Evolutionary conservation across 148 eudicot genomes (phyloP).

Genomic region (Euryodendron excelsum): DNA sequence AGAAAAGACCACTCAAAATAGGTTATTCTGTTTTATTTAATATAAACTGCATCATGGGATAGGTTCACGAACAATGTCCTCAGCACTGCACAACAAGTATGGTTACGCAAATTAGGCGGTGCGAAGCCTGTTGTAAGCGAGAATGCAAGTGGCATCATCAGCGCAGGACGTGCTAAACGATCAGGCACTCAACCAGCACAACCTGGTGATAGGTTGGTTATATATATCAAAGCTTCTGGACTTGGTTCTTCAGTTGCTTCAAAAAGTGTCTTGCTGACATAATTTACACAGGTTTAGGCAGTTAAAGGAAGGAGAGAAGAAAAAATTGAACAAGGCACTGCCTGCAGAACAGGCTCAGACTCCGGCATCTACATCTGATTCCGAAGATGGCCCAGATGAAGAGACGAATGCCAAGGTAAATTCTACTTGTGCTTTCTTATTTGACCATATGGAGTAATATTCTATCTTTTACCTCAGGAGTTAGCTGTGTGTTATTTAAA

Average conservation of each 20-base stretch:
- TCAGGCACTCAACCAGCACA: slow-evolving; percentile 48
- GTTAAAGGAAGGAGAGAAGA: slow-evolving; percentile 60
- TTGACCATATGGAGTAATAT: background rate
- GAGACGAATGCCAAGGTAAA: slow-evolving; percentile 59
- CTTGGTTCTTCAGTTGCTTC: slow-evolving; percentile 5
- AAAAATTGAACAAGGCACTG: slow-evolving; percentile 47
- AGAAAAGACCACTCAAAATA: background rate
- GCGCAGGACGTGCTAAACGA: slow-evolving; percentile 91
- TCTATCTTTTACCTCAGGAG: background rate
- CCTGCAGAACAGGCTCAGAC: slow-evolving; percentile 45
- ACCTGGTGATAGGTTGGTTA: slow-evolving; percentile 73
- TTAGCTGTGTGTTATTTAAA: background rate
- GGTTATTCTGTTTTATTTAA: background rate
- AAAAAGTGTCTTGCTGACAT: slow-evolving; percentile 16
- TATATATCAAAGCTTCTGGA: slow-evolving; percentile 1
- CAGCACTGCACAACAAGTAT: slow-evolving; percentile 97
- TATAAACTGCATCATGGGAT: slow-evolving; percentile 4
- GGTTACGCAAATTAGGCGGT: slow-evolving; percentile 87
- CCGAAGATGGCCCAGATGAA: slow-evolving; percentile 49
- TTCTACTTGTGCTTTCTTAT: slow-evolving; percentile 10
- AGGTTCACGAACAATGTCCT: slow-evolving; percentile 97
- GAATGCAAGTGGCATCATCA: slow-evolving; percentile 78
- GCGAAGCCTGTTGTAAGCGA: slow-evolving; percentile 81
- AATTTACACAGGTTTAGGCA: slow-evolving; percentile 52
- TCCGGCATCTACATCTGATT: slow-evolving; percentile 45